Evolutionary conservation across 164 flowering plant species (phyloP).

Genomic region (Protea cynaroides): DNA sequence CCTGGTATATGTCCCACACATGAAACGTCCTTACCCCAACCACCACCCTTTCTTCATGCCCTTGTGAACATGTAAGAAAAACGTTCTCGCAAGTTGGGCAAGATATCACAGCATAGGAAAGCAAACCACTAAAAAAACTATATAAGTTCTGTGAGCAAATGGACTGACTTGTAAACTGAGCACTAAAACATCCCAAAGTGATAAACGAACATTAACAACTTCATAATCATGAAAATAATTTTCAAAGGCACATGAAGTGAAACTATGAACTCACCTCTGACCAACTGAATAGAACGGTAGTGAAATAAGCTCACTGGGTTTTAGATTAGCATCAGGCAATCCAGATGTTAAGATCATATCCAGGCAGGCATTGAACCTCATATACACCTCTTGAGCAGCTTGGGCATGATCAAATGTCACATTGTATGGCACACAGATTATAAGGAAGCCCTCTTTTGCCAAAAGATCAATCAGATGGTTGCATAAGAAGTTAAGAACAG

Average conservation of each 20-base stretch:
- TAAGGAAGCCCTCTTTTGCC: constrained; percentile 81
- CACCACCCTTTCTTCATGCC: too few species aligned
- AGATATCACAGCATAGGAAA: neutral
- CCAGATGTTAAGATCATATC: constrained; percentile 52
- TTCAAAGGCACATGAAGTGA: neutral
- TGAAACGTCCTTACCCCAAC: neutral
- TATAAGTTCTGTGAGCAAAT: neutral
- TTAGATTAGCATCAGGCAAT: constrained; percentile 47
- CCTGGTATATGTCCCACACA: neutral
- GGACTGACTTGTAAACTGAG: neutral
- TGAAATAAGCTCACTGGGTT: constrained; percentile 35
- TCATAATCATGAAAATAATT: neutral
- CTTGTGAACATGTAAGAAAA: too few species aligned
- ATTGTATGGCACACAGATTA: constrained; percentile 80
- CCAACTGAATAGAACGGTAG: constrained; percentile 94
- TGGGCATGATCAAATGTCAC: constrained; percentile 89
- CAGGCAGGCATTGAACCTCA: constrained; percentile 65
- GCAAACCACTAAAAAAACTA: neutral
- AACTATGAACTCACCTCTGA: constrained; percentile 53
- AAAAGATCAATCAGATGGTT: constrained; percentile 68
- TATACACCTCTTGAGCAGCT: constrained; percentile 66
- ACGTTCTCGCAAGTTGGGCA: neutral
- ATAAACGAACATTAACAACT: neutral
- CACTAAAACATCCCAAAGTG: neutral
- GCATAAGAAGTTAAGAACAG: constrained; percentile 27